Percentiles rank a stretch among this genome's conserved stretches.
Conservation (phyloP, 164 flowering plant genomes). For the Vitis riparia region DNA sequence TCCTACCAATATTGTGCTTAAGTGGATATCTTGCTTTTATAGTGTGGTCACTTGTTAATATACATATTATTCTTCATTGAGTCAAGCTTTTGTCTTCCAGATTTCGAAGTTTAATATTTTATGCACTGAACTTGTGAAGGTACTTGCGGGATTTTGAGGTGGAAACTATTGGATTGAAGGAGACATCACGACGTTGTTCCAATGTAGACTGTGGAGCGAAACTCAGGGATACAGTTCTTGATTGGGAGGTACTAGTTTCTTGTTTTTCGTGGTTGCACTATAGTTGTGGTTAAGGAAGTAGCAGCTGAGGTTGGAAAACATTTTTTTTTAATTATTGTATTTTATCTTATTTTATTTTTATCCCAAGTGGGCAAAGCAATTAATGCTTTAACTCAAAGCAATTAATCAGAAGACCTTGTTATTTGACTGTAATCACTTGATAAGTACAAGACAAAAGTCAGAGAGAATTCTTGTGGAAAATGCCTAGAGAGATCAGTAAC, state of each 20-base stretch:
- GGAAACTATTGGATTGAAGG: slow-evolving; percentile 96
- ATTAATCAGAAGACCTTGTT: too few relatives aligned
- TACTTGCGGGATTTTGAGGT: slow-evolving; percentile 95
- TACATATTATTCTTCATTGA: not conserved
- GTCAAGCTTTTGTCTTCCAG: not conserved
- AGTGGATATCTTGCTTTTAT: not conserved
- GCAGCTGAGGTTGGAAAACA: too few relatives aligned
- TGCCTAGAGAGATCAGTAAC: too few relatives aligned
- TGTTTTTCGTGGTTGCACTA: slow-evolving; percentile 5
- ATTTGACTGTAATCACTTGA: too few relatives aligned
- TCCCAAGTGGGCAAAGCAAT: too few relatives aligned
- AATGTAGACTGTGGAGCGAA: slow-evolving; percentile 58
- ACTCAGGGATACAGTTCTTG: slow-evolving; percentile 94
- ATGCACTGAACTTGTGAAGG: slow-evolving; percentile 38
- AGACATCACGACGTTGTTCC: slow-evolving; percentile 83
- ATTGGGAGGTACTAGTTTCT: slow-evolving; percentile 81
- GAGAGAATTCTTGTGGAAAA: too few relatives aligned
- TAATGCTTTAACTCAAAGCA: too few relatives aligned
- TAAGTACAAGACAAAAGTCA: too few relatives aligned
- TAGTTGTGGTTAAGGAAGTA: not conserved
- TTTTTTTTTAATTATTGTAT: too few relatives aligned
- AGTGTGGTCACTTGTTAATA: not conserved
- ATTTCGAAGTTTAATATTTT: not conserved
- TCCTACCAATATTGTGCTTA: not conserved
- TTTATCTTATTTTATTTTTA: too few relatives aligned